phyloP scores from a whole-genome alignment of 169 alveolate genomes.

The Plasmodium fragile region DNA sequence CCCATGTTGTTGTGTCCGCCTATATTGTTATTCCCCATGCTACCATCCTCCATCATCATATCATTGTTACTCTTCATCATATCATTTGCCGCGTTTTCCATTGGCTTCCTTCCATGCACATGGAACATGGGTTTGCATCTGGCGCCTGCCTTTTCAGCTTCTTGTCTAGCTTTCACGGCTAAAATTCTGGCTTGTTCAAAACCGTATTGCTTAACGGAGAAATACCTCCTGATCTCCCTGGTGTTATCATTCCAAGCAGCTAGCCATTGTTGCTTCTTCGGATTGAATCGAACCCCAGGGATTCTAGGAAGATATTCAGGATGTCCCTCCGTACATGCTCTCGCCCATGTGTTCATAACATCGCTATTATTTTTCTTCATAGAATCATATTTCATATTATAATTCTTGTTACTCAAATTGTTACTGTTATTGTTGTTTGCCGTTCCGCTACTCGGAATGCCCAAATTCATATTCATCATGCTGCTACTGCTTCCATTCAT shows the following conservation, averaged over 20 bases:
- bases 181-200: constrained; percentile 86
- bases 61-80: constrained; percentile 3
- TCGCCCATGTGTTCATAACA: constrained; percentile 32
- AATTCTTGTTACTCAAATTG: constrained; percentile 7
- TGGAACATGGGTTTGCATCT: constrained; percentile 74
- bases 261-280: constrained; percentile 88
- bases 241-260: constrained; percentile 88
- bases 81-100: constrained; percentile 19
- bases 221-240: constrained; percentile 84
- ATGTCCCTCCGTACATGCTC: constrained; percentile 66
- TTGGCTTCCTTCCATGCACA: constrained; percentile 68
- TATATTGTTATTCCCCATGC: neutral
- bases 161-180: constrained; percentile 86
- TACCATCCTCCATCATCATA: neutral
- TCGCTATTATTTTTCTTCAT: constrained; percentile 44
- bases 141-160: constrained; percentile 76
- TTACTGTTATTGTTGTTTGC: neutral
- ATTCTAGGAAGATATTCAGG: constrained; percentile 83
- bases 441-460: neutral
- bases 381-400: constrained; percentile 16
- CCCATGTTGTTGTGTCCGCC: neutral
- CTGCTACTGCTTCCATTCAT: neutral
- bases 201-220: constrained; percentile 87
- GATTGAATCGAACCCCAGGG: constrained; percentile 86
- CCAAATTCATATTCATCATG: neutral